Conservation (phyloP, 768 basidiomycete species). For the Suillus americanus region DNA sequence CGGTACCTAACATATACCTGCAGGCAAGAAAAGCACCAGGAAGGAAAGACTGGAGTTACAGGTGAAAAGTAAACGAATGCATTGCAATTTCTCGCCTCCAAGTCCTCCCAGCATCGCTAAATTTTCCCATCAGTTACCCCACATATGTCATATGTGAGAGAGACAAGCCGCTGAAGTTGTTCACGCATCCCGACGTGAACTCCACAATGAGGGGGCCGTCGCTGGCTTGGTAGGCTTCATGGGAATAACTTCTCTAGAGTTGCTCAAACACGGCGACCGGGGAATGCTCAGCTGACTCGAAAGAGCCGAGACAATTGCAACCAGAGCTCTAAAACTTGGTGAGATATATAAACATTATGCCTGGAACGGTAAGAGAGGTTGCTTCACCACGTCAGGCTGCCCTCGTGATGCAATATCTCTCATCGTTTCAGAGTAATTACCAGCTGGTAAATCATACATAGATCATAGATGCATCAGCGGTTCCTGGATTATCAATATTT, state of each 20-base stretch:
- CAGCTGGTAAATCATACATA: neutral
- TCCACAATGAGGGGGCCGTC: neutral
- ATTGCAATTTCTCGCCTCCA: neutral
- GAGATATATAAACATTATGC: neutral
- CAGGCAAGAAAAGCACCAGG: neutral
- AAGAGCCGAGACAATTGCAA: neutral
- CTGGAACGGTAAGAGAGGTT: neutral
- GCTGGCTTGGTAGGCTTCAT: neutral
- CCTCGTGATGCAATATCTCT: too few relatives aligned
- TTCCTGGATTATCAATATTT: neutral
- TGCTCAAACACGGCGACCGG: neutral
- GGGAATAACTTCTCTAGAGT: too few relatives aligned
- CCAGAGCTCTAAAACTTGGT: neutral
- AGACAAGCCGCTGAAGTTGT: neutral
- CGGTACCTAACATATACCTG: neutral
- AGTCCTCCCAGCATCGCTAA: neutral
- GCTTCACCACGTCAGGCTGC: neutral
- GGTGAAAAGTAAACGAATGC: neutral
- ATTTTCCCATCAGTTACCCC: neutral
- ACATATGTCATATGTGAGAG: slow-evolving; percentile 4
- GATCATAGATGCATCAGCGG: too few relatives aligned
- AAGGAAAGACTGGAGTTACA: neutral
- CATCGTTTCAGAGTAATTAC: too few relatives aligned
- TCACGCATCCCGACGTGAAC: neutral
- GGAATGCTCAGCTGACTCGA: neutral